These are phyloP conservation scores for Trichoderma asperellum DNA, from an alignment of 2,329 filamentous ascomycete genomes.

Conservation along the genomic window DNA sequence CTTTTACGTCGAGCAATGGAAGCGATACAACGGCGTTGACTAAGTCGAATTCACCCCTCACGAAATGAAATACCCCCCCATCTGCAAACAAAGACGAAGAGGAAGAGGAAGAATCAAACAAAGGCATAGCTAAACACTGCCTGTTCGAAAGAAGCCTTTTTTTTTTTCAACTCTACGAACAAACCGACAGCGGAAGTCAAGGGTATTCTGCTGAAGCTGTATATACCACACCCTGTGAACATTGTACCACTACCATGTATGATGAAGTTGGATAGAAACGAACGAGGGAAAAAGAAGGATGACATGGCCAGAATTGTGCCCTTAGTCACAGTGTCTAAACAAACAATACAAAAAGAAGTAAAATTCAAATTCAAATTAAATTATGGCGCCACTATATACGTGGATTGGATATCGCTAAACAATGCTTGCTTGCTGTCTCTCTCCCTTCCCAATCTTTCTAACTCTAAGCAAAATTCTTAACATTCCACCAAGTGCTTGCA, in stretches of 20 bases:
- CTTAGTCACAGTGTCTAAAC: neutral
- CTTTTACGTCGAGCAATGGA: slow-evolving; percentile 68
- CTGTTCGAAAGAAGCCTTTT: neutral
- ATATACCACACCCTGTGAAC: slow-evolving; percentile 39
- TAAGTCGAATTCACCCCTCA: slow-evolving; percentile 39
- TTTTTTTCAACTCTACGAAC: neutral
- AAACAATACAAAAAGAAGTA: slow-evolving; percentile 1
- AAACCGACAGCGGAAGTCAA: slow-evolving; percentile 13
- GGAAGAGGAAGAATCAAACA: neutral
- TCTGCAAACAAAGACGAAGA: neutral
- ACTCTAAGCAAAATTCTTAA: neutral
- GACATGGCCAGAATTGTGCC: neutral
- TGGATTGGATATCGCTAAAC: slow-evolving; percentile 30
- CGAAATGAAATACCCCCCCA: neutral
- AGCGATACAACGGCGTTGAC: slow-evolving; percentile 66
- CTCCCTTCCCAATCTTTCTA: neutral
- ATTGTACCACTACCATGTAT: slow-evolving; percentile 40
- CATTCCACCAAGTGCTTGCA: neutral
- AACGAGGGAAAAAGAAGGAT: neutral
- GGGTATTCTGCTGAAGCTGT: slow-evolving; percentile 35
- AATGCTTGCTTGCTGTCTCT: slow-evolving; percentile 1
- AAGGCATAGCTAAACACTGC: neutral
- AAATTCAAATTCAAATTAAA: slow-evolving; percentile 21
- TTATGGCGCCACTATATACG: slow-evolving; percentile 19
- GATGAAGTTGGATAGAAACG: slow-evolving; percentile 30